Base-by-base conservation (phyloP, 2,329 filamentous ascomycete species). In the Mycosphaerella sp. region DNA sequence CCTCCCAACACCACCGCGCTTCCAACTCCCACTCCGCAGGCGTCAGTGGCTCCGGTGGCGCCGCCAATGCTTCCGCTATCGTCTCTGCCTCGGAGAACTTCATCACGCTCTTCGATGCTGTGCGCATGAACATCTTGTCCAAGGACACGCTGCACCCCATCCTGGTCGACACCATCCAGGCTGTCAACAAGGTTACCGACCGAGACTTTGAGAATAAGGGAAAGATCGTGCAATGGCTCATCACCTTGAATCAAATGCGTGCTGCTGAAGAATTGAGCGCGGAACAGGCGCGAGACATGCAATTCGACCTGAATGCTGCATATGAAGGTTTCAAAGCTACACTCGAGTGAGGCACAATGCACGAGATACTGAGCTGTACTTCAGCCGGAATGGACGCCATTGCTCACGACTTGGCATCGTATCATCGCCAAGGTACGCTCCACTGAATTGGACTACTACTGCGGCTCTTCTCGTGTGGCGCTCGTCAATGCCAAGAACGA, bases 151-250 rank as follows among this genome's bases (percentile, higher is more conserved):
- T 98, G n/a, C 95, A 98, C 68, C 93, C 93, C 3, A 77, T 98
- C 17, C 79, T 98, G 2, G 92, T 91, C 1, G 93, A 97, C 64
- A 89, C 96, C 14, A 98, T 98, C 58, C 92, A 96, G 67, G 91
- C 89, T 2, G 92, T 96, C 60, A 97, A 97, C 73, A 93, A 95
- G 67, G 93, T 98, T 59, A 96, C 92, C 2, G 90, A 95, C 69
- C 82, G 85, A 59, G 92, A 97, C 66, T 98, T 98, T 69, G 91
- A 97, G 63, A 91, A 86, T 68, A 85, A 95, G 62, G 90, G 88
- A 64, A 97, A 97, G 79, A 97, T 98, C 64, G 90, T 98, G 53
- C 91, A 96, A 70, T 98, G 93, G 93, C 79, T 98, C 62, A 98
- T 98, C 65, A 87, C 89, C 6, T 77, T 98, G 60, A 98, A 98